Base-by-base conservation (phyloP, 2,329 filamentous ascomycete genomes). In the Orbilia javanica region DNA sequence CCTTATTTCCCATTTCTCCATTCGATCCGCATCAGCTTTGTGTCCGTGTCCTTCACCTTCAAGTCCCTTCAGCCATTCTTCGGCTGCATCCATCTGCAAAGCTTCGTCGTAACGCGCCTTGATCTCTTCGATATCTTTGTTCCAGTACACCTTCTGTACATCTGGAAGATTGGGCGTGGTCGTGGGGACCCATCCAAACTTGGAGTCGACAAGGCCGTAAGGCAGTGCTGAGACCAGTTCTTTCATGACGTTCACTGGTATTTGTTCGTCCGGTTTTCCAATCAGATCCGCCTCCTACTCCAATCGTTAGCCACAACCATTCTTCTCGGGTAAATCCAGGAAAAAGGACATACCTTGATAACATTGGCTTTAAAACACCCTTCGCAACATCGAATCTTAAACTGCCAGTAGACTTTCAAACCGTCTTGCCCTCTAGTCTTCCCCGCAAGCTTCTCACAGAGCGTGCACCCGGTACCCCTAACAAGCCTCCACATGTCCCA, bases 51-150 rank as follows among this genome's bases (percentile, higher is more conserved):
- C 91, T 73, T 89, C 87, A 29, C 85, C 85, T 50, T 90, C 88
- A 2, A 96, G 87, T 8, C 92, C 92, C 84, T 94, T 94, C 31
- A 90, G 86, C 92, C 93, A 96, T 83, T 94, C 92, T 80, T 93
- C 91, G 3, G 88, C 87, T 10, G 87, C 81, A n/a, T 92, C 91
- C 80, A 93, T 87, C n/a, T 86, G 84, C 80, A 89, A 88, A 67
- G 90, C 91, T 4, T 88, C 85, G 50, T 88, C 85, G 80, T 93
- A 89, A 81, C 93, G 89, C 34, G 85, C 82, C 73, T 88, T 88
- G 79, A 94, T 87, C 6, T 86, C 86, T 27, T 90, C 87, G 39
- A 93, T 86, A 73, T 94, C 88, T 27, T 85, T 82, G 53, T 87
- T 87, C 83, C 88, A 90, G 82, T 90, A 94, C 60, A 90, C 85